Base-by-base conservation (phyloP, 106 monocot species). In the Vanilla planifolia region DNA sequence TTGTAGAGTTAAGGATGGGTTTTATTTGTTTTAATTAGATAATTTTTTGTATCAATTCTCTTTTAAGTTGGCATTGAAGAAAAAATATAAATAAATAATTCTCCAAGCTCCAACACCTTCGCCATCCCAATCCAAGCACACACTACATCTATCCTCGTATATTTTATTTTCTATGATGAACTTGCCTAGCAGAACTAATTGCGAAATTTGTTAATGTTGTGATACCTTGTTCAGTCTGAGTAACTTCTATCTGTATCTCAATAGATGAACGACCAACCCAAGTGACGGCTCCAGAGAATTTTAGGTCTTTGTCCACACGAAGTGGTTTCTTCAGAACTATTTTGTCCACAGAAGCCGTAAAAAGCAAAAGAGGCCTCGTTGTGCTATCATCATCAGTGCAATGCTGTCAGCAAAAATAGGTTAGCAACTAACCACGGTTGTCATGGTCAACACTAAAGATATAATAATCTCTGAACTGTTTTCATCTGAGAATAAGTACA, bases 231-330 rank as follows among this genome's bases (percentile, higher is more conserved):
- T 68, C 59, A 27, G 39, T 22, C 58, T 96, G 96, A 77, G 96
- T 91, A 30, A 96, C 75, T 74, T 91, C 81, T 56, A 87, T 91
- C 46, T 81, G 84, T 50, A 96, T 69, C 60, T 90, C 96, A 52
- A 96, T 81, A 24, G 96, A 91, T 15, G 96, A 96, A 13, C 96
- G 90, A 2, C 96, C 96, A 64, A 91, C 96, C 84, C 84, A 96
- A 40, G 84, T 79, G 58, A 96, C 96, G 23, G 91, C 78, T 52
- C 96, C 96, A 2, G 72, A 69, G 59, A 91, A 84, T 72, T 75
- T 96, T 39, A 96, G 53, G 70, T 96, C 91, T 6, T 65, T 81
- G 63, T 96, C 91, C 5, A 96, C 96, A 40, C 69, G 66, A 21
- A 96, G 60, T 39, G 96, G 87, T 70, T 86, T 91, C 69, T 87